Evolutionary conservation across 2,329 filamentous ascomycete genomes (phyloP).

Genomic region (Raffaelea ambrosiae): DNA sequence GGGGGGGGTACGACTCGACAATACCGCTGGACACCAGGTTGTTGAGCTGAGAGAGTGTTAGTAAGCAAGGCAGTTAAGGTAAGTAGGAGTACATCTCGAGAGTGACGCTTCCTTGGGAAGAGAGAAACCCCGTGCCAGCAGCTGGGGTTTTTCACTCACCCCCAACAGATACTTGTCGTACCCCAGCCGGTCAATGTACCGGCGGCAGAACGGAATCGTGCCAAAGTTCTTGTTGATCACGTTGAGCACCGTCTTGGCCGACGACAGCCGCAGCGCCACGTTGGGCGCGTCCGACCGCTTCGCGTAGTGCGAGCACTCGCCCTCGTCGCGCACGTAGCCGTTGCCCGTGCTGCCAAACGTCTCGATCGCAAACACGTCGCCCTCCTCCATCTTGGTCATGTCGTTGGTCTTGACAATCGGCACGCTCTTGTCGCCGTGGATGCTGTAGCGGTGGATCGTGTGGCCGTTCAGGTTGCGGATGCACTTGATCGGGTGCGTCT

Average conservation of each 20-base stretch:
- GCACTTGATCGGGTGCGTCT: constrained; percentile 70
- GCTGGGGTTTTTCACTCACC: constrained; percentile 51
- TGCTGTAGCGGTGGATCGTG: constrained; percentile 80
- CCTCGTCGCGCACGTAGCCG: constrained; percentile 79
- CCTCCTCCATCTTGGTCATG: constrained; percentile 95
- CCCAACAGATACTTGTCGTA: constrained; percentile 91
- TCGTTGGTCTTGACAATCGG: constrained; percentile 86
- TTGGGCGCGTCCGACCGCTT: constrained; percentile 64
- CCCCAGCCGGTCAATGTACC: constrained; percentile 86
- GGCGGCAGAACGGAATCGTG: constrained; percentile 80
- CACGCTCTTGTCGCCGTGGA: constrained; percentile 88
- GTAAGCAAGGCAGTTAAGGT: constrained; percentile 15
- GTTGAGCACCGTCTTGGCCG: constrained; percentile 75
- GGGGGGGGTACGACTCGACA: constrained; percentile 81
- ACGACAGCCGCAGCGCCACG: constrained; percentile 66
- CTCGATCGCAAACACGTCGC: constrained; percentile 90
- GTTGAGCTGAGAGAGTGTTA: constrained; percentile 54
- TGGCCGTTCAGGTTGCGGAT: constrained; percentile 86
- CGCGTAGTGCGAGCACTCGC: constrained; percentile 86
- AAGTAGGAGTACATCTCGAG: not conserved
- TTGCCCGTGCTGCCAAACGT: constrained; percentile 92
- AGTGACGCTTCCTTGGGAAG: not conserved
- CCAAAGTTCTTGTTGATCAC: constrained; percentile 96
- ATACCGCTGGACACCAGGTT: constrained; percentile 75
- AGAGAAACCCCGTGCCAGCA: too few relatives aligned